Base-by-base conservation (phyloP, 2,329 filamentous ascomycete genomes). In the Ophiocordyceps camponoti-saundersi region DNA sequence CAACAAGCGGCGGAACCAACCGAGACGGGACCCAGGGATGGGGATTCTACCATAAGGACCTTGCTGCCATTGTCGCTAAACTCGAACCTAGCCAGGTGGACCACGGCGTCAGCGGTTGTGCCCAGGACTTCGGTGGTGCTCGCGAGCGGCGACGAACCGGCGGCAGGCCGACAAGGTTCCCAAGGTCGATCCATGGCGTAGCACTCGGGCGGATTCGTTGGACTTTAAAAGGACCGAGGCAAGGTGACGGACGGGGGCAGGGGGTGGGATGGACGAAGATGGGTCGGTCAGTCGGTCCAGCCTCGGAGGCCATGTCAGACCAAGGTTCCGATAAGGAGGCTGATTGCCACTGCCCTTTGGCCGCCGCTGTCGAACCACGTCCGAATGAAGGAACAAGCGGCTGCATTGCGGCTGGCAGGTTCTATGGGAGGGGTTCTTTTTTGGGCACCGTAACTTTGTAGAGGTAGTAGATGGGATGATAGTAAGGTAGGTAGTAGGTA, bases 61-160 rank as follows among this genome's bases (percentile, higher is more conserved):
- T 94, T 95, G 51, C 86, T 93, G 40, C 87, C 87, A 53, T 89
- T 82, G 56, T 86, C 85, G 45, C 79, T 82, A 60, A 94, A 93
- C 61, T 95, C 88, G 64, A 93, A 95, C 49, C 88, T 80, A 43
- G 86, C 70, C 64, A 49, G 67, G 66, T 56, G 72, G 62, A 56
- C 53, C 26, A 56, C 57, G 23, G 51, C 52, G 34, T 48, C 44
- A 22, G 30, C 30, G 42, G 42, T 32, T 7, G 26, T 44, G 13
- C 2, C 42, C 20, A 7, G 8, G 26, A 26, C 42, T 6, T 16
- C 13, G 16, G 42, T 44, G 12, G 22, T 26, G 15, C 23, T 44
- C 22, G 23, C 12, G 22, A 48, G 46, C 16, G 47, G 21, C 30
- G 47, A 40, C 44, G 48, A 29, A 44, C 41, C 47, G 29, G 42